Percentiles rank a stretch among this genome's conserved stretches.
Evolutionary conservation across 441 rosid species (phyloP).

Genomic region (Euphorbia corollata): DNA sequence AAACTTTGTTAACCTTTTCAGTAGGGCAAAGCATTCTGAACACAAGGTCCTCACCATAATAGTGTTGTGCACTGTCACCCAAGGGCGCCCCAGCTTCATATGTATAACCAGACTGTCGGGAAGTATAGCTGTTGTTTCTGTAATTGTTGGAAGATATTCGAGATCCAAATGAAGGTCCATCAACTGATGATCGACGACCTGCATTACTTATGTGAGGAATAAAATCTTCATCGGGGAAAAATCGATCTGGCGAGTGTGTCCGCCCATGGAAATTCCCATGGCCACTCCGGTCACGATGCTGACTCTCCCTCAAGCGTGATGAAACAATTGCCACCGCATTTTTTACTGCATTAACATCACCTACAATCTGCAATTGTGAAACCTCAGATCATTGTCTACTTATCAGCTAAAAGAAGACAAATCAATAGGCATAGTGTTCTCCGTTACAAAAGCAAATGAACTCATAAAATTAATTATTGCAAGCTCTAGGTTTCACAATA

Average conservation of each 20-base stretch:
- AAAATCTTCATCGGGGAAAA: conserved; percentile 68
- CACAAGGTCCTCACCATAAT: conserved; percentile 67
- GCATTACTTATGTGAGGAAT: conserved; percentile 45
- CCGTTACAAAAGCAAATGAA: conserved; percentile 15
- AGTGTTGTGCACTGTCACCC: conserved; percentile 50
- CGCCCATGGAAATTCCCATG: conserved; percentile 54
- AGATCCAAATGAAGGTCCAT: conserved; percentile 44
- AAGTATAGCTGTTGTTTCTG: conserved; percentile 43
- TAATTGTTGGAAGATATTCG: conserved; percentile 39
- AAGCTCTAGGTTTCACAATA: not conserved
- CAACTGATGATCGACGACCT: conserved; percentile 44
- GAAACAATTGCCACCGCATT: conserved; percentile 71
- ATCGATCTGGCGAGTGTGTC: conserved; percentile 60
- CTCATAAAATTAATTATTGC: not conserved
- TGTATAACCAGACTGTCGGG: conserved; percentile 47
- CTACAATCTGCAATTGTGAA: conserved; percentile 54
- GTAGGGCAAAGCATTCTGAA: conserved; percentile 81
- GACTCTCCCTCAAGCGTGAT: conserved; percentile 87
- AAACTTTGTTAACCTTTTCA: conserved; percentile 60
- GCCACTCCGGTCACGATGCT: conserved; percentile 78
- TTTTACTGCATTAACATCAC: conserved; percentile 66
- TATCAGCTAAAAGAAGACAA: not conserved
- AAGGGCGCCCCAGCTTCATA: conserved; percentile 38
- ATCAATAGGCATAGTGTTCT: not conserved
- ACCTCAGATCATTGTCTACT: not conserved